phyloP scores from a whole-genome alignment of 768 basidiomycete species.

The Phlebiopsis gigantea region DNA sequence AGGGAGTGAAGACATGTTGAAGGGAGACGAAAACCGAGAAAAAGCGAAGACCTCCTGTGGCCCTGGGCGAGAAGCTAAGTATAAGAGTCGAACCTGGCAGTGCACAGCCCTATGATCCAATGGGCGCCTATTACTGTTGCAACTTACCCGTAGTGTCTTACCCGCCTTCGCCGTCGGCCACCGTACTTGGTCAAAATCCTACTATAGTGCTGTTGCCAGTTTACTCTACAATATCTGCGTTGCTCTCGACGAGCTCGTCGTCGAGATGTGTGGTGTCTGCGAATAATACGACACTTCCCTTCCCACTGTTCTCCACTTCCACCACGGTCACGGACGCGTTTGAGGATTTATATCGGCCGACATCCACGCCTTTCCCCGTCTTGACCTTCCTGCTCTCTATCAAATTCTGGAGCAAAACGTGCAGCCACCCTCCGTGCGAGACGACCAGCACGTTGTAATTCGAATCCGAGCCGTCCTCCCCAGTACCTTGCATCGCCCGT shows the following conservation, averaged over 20 bases:
- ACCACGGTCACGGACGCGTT: slow-evolving; percentile 59
- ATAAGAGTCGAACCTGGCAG: background rate
- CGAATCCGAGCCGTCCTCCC: slow-evolving; percentile 20
- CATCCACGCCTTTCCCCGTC: slow-evolving; percentile 27
- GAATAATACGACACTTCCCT: slow-evolving; percentile 43
- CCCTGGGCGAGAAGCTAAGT: background rate
- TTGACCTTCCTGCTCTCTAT: slow-evolving; percentile 34
- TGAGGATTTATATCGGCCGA: slow-evolving; percentile 34
- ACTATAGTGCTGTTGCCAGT: too few relatives aligned
- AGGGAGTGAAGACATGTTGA: slow-evolving; percentile 29
- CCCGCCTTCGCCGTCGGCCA: background rate
- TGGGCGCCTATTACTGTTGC: background rate
- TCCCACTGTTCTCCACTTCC: slow-evolving; percentile 39
- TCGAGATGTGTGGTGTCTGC: slow-evolving; percentile 53
- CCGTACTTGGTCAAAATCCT: background rate
- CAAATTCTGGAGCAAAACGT: slow-evolving; percentile 43
- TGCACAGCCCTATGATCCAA: slow-evolving; percentile 6
- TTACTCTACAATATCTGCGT: slow-evolving; percentile 43
- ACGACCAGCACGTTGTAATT: slow-evolving; percentile 57
- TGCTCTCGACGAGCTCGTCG: slow-evolving; percentile 34
- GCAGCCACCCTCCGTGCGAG: slow-evolving; percentile 65
- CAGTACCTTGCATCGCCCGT: background rate
- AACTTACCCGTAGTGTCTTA: background rate
- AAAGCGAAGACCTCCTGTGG: background rate
- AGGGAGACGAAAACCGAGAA: slow-evolving; percentile 1